phyloP scores from a whole-genome alignment of 1,139 yeast genomes.

The Geotrichum aggregatum region DNA sequence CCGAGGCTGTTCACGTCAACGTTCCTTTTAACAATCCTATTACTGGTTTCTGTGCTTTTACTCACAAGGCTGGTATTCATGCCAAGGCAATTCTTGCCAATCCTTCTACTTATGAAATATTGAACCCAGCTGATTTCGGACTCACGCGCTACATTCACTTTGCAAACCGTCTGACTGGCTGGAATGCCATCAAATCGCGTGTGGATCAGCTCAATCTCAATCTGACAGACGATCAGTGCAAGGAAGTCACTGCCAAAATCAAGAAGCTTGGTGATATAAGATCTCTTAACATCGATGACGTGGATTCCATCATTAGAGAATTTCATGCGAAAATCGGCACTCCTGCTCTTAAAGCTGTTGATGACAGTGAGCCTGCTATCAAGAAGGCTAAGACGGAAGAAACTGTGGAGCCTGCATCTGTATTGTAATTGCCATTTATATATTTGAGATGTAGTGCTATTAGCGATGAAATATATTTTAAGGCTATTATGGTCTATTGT shows the following conservation, averaged over 20 bases:
- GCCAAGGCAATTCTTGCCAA: constrained; percentile 98
- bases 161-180: constrained; percentile 95
- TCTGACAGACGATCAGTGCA: constrained; percentile 86
- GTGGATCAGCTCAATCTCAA: constrained; percentile 93
- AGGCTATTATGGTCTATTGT: too few relatives aligned
- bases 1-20: constrained; percentile 95
- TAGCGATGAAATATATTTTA: too few relatives aligned
- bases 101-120: constrained; percentile 95
- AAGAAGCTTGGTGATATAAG: constrained; percentile 93
- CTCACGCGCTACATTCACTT: constrained; percentile 93
- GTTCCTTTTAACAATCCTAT: constrained; percentile 98
- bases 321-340: constrained; percentile 68
- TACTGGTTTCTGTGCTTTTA: constrained; percentile 98
- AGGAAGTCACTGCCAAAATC: constrained; percentile 90
- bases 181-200: constrained; percentile 98
- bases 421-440: neutral
- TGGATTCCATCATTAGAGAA: constrained; percentile 92
- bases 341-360: constrained; percentile 35
- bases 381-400: constrained; percentile 21
- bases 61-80: constrained; percentile 99
- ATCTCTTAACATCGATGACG: constrained; percentile 92
- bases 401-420: neutral
- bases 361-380: constrained; percentile 27
- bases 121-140: constrained; percentile 93
- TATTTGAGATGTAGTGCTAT: neutral